Base-by-base conservation (phyloP, 1,139 yeast genomes). In the Kurtzmaniella quercitrusa region DNA sequence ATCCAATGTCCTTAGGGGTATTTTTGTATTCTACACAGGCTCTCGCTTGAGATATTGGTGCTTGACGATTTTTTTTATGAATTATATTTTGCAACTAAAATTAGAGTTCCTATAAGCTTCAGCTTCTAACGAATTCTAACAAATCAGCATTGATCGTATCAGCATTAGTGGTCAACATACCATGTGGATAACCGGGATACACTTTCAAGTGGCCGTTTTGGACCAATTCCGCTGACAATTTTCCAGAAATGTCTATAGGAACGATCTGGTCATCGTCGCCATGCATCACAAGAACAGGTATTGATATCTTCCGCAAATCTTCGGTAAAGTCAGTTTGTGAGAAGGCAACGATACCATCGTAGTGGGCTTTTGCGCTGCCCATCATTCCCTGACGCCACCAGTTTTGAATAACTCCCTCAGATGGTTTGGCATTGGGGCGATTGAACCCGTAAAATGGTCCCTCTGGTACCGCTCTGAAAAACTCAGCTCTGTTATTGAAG, bases 381-480 rank as follows among this genome's bases (percentile, higher is more conserved):
- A 50, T 52, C 55, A 49, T 50, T n/a, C 52, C 55, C 42, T 49
- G 55, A 28, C 42, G 36, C 56, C 55, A 51, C 38, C 50, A 52
- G 20, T 47, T 38, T 26, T 51, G 52, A 35, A 50, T 41, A 9
- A 51, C 39, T 2, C 53, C 54, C 23, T 33, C 26, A 3, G 50
- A 42, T 3, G 18, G 35, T 11, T 44, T 38, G 5, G 41, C 20
- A 3, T 34, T 36, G 26, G 43, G 44, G 8, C 26, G 42, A 35
- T 50, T 45, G 40, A 49, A 50, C 12, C 53, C 49, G 34, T 49
- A 51, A 36, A 51, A 51, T 5, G 38, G 33, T 5, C 28, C n/a
- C 15, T 28, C 33, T 9, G 33, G 15, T 5, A 11, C 15, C 5
- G 15, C 15, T 11, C 15, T 28, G 33, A 9, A 28, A n/a, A 28